Conservation (phyloP, 768 basidiomycete species). For the Leccinum longicurvipes region DNA sequence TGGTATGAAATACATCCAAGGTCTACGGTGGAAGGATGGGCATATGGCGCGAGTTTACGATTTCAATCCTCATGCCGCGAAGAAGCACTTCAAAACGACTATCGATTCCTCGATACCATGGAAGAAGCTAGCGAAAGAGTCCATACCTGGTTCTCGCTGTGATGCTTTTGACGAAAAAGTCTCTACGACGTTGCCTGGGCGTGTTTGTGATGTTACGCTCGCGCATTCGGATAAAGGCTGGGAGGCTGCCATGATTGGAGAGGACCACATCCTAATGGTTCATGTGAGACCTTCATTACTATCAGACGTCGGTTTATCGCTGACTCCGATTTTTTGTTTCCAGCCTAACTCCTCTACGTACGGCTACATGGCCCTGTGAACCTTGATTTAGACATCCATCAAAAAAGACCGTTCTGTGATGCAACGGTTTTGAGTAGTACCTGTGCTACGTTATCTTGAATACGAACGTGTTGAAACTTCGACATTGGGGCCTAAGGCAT, state of each 20-base stretch:
- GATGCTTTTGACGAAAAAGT: slow-evolving; percentile 23
- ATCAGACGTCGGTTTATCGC: neutral
- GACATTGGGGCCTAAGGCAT: too few species aligned
- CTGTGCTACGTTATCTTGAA: neutral
- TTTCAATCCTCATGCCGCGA: slow-evolving; percentile 30
- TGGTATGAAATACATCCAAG: slow-evolving; percentile 32
- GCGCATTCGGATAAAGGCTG: slow-evolving; percentile 16
- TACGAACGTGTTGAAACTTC: neutral
- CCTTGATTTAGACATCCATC: neutral
- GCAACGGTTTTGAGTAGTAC: neutral
- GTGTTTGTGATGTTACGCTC: slow-evolving; percentile 18
- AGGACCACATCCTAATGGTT: slow-evolving; percentile 34
- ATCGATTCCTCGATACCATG: slow-evolving; percentile 7
- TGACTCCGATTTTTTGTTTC: neutral
- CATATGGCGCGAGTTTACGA: slow-evolving; percentile 29
- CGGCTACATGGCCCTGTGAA: slow-evolving; percentile 29
- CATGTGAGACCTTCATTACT: too few species aligned
- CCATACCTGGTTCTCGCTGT: slow-evolving; percentile 6
- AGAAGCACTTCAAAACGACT: slow-evolving; percentile 11
- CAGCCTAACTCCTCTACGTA: slow-evolving; percentile 16
- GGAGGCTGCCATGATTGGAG: slow-evolving; percentile 35
- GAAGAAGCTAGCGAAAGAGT: slow-evolving; percentile 16
- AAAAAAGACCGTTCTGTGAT: neutral
- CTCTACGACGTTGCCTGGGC: slow-evolving; percentile 28
- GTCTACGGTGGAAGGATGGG: slow-evolving; percentile 19